Base-by-base conservation (phyloP, 1,284 basidiomycete species). In the Earliella scabrosa region DNA sequence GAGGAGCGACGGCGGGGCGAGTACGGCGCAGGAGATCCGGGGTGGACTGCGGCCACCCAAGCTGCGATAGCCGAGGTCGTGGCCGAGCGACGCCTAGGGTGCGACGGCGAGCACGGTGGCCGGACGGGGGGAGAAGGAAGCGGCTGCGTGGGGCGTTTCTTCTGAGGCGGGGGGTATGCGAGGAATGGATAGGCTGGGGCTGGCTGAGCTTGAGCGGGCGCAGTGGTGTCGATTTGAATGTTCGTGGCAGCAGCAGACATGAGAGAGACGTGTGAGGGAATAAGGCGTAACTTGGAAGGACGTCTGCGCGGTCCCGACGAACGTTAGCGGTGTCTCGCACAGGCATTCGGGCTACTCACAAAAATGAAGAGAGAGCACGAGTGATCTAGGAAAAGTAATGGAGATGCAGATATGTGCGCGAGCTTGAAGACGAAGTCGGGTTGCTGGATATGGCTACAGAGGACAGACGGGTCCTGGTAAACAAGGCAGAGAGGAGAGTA, bases 41-140 rank as follows among this genome's bases (percentile, higher is more conserved):
- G 88, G 45, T 85, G 82, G 50, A 90, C 84, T 60, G 75, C 77
- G 20, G 82, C 71, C 5, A 80, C 81, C 87, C 87, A 88, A 45
- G 77, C 64, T 32, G 79, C 62, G 41, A 88, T 62, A 32, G 66
- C 60, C 8, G 70, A 69, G 34, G 64, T 85, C 27, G 68, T 69
- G 23, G 68, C 68, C 45, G 70, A 71, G 18, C 70, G 64, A 51
- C 66, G 68, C 39, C 68, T 57, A 20, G 60, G 60, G 35, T 47
- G 50, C 61, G 36, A 27, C 70, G 68, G 68, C 70, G 72, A 26
- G 73, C 58, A 66, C 24, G 60, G 51, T 75, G 79, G 54, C 18
- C 57, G 50, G 70, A 70, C 43, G 1, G 68, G 68, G n/a, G 66
- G 64, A 38, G 66, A 62, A 24, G 70, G 70, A 14, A 70, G 63